Conservation (phyloP, 768 basidiomycete genomes). For the Pulveroboletus ravenelii region DNA sequence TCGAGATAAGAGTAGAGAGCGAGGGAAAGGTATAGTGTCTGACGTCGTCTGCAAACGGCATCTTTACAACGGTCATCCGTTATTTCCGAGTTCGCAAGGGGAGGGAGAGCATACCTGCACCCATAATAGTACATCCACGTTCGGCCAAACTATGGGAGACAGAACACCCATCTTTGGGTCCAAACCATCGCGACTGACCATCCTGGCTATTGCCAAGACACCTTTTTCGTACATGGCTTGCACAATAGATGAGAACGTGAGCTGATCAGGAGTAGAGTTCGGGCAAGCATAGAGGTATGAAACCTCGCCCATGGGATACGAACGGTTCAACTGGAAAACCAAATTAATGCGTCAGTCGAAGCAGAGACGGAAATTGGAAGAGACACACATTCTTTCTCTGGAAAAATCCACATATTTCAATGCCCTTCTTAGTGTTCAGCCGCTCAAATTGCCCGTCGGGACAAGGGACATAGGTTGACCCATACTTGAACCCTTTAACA, state of each 20-base stretch:
- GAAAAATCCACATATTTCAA: slow-evolving; percentile 88
- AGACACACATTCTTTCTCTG: slow-evolving; percentile 52
- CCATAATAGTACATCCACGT: slow-evolving; percentile 81
- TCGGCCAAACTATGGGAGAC: slow-evolving; percentile 54
- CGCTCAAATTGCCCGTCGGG: slow-evolving; percentile 79
- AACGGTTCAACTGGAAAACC: slow-evolving; percentile 66
- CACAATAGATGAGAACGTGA: slow-evolving; percentile 82
- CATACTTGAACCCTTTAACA: slow-evolving; percentile 82
- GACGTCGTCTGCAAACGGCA: slow-evolving; percentile 95
- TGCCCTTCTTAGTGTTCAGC: slow-evolving; percentile 73
- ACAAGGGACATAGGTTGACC: slow-evolving; percentile 80
- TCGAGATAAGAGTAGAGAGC: slow-evolving; percentile 65
- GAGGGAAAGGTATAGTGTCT: slow-evolving; percentile 85
- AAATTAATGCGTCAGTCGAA: not conserved
- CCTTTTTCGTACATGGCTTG: slow-evolving; percentile 69
- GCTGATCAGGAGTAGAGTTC: slow-evolving; percentile 60
- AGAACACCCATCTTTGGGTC: slow-evolving; percentile 88
- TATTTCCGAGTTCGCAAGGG: not conserved
- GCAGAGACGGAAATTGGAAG: not conserved
- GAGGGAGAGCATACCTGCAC: slow-evolving; percentile 52
- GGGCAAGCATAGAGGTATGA: slow-evolving; percentile 82
- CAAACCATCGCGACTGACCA: slow-evolving; percentile 65
- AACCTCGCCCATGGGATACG: slow-evolving; percentile 78
- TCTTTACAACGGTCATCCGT: slow-evolving; percentile 38
- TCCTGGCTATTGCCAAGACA: slow-evolving; percentile 76